Percentiles rank a stretch among this genome's conserved stretches.
Conservation (phyloP, 148 eudicot species). For the Cornus suecica region DNA sequence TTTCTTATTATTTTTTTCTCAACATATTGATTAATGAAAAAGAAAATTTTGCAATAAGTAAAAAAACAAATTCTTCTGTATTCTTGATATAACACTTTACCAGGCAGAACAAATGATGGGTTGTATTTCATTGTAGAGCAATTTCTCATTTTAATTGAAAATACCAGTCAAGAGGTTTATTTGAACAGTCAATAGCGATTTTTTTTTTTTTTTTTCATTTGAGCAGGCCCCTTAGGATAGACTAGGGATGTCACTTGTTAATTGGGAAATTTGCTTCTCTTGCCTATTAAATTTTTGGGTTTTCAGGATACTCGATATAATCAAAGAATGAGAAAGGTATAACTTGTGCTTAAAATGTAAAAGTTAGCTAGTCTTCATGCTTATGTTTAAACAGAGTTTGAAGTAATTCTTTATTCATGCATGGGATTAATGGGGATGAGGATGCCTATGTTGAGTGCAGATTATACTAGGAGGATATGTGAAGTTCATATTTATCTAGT, state of each 20-base stretch:
- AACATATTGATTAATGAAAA: no score
- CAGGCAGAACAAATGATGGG: no score
- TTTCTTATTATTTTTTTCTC: no score
- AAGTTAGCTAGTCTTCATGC: neutral
- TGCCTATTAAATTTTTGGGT: neutral
- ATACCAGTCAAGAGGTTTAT: neutral
- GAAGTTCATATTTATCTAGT: no score
- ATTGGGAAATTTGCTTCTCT: neutral
- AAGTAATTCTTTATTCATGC: neutral
- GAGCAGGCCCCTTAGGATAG: neutral
- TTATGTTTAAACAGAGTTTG: neutral
- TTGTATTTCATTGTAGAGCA: neutral
- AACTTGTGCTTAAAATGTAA: no score
- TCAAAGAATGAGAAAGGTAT: neutral
- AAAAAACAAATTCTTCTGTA: neutral
- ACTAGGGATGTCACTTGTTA: neutral
- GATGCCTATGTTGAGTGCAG: no score
- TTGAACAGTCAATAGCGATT: no score
- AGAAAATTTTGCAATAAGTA: no score
- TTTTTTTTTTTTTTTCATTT: no score
- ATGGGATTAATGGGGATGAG: no score
- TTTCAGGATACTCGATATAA: neutral
- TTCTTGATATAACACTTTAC: constrained; percentile 1
- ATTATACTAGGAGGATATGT: no score
- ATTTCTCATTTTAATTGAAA: neutral